Evolutionary conservation across 1,284 basidiomycete genomes (phyloP), one percentile per base, ranked within the genome.

Genomic region (Dichomitus squalens): DNA sequence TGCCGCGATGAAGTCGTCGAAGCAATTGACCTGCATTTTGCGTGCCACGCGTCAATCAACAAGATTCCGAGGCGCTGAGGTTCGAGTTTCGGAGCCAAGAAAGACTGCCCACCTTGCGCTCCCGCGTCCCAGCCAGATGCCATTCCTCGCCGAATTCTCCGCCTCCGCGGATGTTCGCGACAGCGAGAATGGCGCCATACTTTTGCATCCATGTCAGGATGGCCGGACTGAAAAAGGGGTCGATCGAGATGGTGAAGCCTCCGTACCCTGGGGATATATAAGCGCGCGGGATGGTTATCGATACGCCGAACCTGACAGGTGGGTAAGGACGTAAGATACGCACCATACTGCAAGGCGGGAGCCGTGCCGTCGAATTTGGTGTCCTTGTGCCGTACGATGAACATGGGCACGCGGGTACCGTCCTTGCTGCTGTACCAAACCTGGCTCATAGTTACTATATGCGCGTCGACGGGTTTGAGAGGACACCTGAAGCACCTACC

Each of bases 331-430:
- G 21, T 36, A 46, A 29, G 57, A 36, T 61, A 70, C 77, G 71
- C 68, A 82, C 89, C 91, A 64, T 93, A 95, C 68, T 93, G 88
- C 25, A 93, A 77, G 0, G 84, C 89, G 4, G 93, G 86, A 0
- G 91, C 90, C 0, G 86, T 88, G 8, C 92, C 92, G 64, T 95
- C 89, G 52, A 84, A 78, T 63, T 80, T 76, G 18, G 88, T 90
- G 21, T 79, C 80, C 69, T 90, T 90, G 68, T 89, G 89, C 49
- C 86, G 81, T 29, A 94, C 91, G 57, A 95, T 81, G 68, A 94
- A 95, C 91, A 95, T 93, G 2, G 93, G 92, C 33, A 95, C 79
- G 49, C 79, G 82, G 2, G 92, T 94, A 0, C 92, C 91, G 67
- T 95, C 93, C 70, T 90, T 90, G 72, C 85, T 87, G 20, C 77